Conservation (phyloP, 345 rosid genomes). For the Syzygium aqueum region DNA sequence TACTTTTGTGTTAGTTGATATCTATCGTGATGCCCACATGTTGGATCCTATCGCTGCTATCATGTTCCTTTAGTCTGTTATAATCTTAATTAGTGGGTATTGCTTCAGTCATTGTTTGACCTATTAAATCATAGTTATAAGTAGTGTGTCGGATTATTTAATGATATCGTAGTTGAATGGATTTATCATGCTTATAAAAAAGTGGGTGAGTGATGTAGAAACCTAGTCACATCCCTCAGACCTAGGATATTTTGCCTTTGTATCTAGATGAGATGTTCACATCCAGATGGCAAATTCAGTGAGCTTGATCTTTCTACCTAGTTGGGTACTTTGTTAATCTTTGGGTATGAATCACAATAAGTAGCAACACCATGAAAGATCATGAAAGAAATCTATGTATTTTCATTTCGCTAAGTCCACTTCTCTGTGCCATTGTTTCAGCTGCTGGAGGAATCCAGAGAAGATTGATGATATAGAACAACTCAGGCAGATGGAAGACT, state of each 20-base stretch:
- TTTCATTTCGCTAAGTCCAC: neutral
- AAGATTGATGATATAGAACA: conserved; percentile 58
- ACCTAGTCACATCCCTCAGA: neutral
- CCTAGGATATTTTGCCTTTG: neutral
- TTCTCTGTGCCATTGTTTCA: conserved; percentile 20
- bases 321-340: neutral
- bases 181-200: neutral
- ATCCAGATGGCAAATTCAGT: neutral
- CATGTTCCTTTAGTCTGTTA: neutral
- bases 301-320: neutral
- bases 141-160: neutral
- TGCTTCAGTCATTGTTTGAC: neutral
- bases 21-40: neutral
- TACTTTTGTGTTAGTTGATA: neutral
- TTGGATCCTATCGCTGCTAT: neutral
- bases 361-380: neutral
- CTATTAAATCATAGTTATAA: neutral
- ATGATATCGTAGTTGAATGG: neutral
- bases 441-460: conserved; percentile 68
- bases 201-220: neutral
- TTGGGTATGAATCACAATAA: neutral
- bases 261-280: neutral
- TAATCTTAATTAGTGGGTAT: neutral
- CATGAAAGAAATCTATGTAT: neutral
- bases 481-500: conserved; percentile 70